Conservation (phyloP, 352 stramenopile genomes). For the Globisporangium nodosum region DNA sequence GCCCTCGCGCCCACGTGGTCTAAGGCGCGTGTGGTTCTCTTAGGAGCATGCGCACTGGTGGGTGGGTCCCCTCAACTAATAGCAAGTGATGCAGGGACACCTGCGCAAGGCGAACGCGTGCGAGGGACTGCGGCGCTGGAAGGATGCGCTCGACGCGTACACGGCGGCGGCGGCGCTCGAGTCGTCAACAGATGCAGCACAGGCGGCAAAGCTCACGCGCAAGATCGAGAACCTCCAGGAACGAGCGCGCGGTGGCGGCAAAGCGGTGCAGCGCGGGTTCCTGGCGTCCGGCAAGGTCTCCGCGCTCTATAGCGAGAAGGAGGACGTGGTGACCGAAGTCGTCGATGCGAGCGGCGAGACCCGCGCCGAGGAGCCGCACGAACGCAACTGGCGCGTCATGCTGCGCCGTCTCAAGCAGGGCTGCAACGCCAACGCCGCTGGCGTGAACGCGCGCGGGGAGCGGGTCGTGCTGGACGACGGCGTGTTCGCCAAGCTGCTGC, state of each 20-base stretch:
- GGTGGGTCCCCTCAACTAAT: too few species aligned
- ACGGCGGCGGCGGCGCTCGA: constrained; percentile 64
- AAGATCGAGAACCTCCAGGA: constrained; percentile 11
- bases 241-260: too few species aligned
- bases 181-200: constrained; percentile 38
- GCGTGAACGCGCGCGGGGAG: constrained; percentile 50
- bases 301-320: constrained; percentile 61
- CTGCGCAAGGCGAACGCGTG: constrained; percentile 86
- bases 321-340: constrained; percentile 28
- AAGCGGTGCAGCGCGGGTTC: constrained; percentile 44
- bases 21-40: constrained; percentile 45
- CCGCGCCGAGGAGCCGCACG: constrained; percentile 23
- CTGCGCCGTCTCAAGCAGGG: constrained; percentile 51
- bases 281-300: constrained; percentile 22
- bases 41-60: too few species aligned
- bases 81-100: constrained; percentile 40
- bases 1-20: constrained; percentile 82
- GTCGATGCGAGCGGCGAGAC: constrained; percentile 17
- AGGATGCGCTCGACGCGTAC: constrained; percentile 74
- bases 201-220: constrained; percentile 43
- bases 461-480: constrained; percentile 69
- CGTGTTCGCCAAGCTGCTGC: constrained; percentile 71
- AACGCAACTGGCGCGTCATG: constrained; percentile 62
- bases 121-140: constrained; percentile 45
- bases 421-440: constrained; percentile 30